These are phyloP conservation scores for Phaseolus coccineus DNA, from an alignment of 331 rosid genomes.

Conservation along the genomic window DNA sequence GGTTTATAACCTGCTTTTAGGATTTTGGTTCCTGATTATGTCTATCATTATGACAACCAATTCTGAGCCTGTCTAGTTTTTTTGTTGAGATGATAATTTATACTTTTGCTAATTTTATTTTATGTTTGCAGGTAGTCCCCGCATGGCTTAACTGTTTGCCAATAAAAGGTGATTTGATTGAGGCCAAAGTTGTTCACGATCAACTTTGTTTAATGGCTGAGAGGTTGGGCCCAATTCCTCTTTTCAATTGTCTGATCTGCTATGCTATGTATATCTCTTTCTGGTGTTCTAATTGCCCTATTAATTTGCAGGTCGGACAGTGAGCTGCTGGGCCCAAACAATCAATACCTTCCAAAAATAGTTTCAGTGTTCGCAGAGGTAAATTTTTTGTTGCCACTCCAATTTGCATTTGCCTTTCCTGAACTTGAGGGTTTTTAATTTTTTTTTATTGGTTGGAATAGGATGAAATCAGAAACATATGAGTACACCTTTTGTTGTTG, in stretches of 20 bases:
- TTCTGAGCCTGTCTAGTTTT: neutral
- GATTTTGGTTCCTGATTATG: conserved; percentile 23
- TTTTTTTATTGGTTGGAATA: too few relatives aligned
- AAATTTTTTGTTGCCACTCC: conserved; percentile 39
- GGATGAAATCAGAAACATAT: neutral
- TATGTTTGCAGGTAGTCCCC: conserved; percentile 78
- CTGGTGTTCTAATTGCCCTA: conserved; percentile 1
- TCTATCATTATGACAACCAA: neutral
- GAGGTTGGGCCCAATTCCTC: conserved; percentile 56
- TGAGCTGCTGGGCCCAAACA: conserved; percentile 89
- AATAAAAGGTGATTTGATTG: conserved; percentile 89
- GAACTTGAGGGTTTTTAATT: neutral
- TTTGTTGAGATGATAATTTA: neutral
- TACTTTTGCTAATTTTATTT: conserved; percentile 15
- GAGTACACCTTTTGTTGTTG: neutral
- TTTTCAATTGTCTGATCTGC: neutral
- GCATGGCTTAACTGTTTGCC: conserved; percentile 98
- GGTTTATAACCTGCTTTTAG: neutral
- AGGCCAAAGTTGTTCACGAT: conserved; percentile 95
- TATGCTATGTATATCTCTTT: neutral
- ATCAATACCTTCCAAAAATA: conserved; percentile 88
- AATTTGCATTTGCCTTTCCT: neutral
- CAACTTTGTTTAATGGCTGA: conserved; percentile 96
- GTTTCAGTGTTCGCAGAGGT: conserved; percentile 95
- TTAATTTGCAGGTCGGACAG: conserved; percentile 75